Evolutionary conservation across 1,139 yeast species (phyloP), one percentile per base, ranked within the genome.

Genomic region (Candida frijolesensis): DNA sequence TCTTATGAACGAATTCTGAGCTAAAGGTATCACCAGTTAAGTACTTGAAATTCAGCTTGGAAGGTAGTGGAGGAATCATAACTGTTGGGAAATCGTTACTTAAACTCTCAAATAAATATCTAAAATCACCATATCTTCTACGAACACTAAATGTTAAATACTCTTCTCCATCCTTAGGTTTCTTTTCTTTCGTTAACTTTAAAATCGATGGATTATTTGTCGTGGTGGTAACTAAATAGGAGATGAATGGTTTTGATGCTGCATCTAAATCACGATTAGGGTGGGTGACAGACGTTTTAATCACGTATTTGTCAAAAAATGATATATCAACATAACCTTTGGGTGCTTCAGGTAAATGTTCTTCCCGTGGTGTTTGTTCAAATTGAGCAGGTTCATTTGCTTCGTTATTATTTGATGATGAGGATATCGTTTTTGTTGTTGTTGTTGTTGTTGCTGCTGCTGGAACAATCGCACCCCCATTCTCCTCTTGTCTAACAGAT

Each of bases 1-100:
- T 75, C 63, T 89, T 88, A 55, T 79, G 76, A 0, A 96, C 92
- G 67, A 94, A 94, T 52, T 89, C 89, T 10, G 79, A 70, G 48
- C 89, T 82, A 64, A 89, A 89, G 16, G 96, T 79, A 61, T 94
- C 98, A n/a, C 99, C 99, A 41, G 96, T 91, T 51, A 94, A 77
- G 65, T 94, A 94, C 66, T 94, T 96, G 60, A 92, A 76, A 54
- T 96, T 83, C 73, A 88, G 89, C 68, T 91, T 92, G 54, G 95
- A 96, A 0, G 99, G 99, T 50, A 94, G 74, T 10, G 99, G 98
- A 1, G 99, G 99, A 0, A 94, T 83, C 35, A 94, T 83, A 51
- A 88, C 78, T 2, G 95, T 88, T 0, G 97, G 96, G 62, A 78
- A 89, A 63, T 91, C 97, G 59, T 82, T 85, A 45, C 76, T 66